phyloP scores from a whole-genome alignment of 352 stramenopile species.

The Pythium chondricola region DNA sequence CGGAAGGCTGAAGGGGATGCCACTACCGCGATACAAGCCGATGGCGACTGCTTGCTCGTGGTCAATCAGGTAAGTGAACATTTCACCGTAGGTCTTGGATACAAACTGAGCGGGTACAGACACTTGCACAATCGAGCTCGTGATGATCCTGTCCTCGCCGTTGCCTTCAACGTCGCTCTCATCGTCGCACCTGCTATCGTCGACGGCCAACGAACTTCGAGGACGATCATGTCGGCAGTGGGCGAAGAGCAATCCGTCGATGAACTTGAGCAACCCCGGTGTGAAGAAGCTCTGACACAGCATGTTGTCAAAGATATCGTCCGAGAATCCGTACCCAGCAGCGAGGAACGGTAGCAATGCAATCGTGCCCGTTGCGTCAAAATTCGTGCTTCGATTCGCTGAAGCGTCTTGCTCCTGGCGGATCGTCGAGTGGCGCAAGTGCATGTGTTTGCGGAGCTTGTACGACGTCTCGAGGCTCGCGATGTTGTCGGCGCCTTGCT shows the following conservation, averaged over 20 bases:
- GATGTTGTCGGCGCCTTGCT: conserved; percentile 17
- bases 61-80: conserved; percentile 42
- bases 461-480: conserved; percentile 30
- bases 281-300: conserved; percentile 70
- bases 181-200: neutral
- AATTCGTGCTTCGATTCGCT: conserved; percentile 20
- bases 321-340: conserved; percentile 50
- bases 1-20: conserved; percentile 30
- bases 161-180: neutral
- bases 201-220: too few relatives aligned
- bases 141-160: conserved; percentile 5
- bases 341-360: conserved; percentile 57
- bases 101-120: conserved; percentile 36
- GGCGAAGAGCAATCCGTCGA: conserved; percentile 58
- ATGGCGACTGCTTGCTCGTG: conserved; percentile 44
- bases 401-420: conserved; percentile 30
- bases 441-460: conserved; percentile 34
- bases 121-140: conserved; percentile 53
- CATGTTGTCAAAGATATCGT: conserved; percentile 72
- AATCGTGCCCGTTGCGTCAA: conserved; percentile 35
- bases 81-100: conserved; percentile 37
- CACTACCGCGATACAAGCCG: conserved; percentile 40
- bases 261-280: conserved; percentile 48
- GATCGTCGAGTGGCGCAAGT: conserved; percentile 32
- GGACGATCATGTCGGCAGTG: too few relatives aligned